phyloP scores from a whole-genome alignment of 306 rosid genomes.

The Medicago ruthenica region DNA sequence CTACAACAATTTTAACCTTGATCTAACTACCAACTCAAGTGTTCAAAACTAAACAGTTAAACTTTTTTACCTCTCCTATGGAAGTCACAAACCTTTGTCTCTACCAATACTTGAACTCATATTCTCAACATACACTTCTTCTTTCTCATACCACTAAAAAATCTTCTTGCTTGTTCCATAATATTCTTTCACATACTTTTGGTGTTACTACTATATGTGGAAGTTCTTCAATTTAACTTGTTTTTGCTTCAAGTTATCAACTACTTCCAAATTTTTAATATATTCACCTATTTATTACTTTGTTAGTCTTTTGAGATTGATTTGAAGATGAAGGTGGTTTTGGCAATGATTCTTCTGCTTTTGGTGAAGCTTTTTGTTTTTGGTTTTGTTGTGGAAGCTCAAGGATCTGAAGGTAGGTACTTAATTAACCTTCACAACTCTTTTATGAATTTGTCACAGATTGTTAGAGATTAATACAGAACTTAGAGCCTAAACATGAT shows the following conservation, averaged over 20 bases:
- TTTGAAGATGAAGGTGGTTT: constrained; percentile 67
- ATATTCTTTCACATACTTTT: constrained; percentile 58
- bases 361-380: constrained; percentile 62
- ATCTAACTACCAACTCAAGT: constrained; percentile 49
- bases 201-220: constrained; percentile 58
- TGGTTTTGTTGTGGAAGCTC: constrained; percentile 57
- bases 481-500: constrained; percentile 28
- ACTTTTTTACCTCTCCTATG: constrained; percentile 49
- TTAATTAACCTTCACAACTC: not conserved
- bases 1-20: constrained; percentile 45
- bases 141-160: not conserved
- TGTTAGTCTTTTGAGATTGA: constrained; percentile 45
- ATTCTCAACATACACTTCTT: constrained; percentile 42
- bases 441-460: not conserved
- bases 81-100: constrained; percentile 51
- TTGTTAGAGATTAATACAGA: constrained; percentile 3
- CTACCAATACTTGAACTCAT: constrained; percentile 44
- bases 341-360: constrained; percentile 52
- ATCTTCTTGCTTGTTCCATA: not conserved
- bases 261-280: constrained; percentile 41
- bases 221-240: constrained; percentile 54
- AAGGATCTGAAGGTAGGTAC: constrained; percentile 72
- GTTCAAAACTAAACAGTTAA: constrained; percentile 31
- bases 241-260: constrained; percentile 72
- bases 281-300: constrained; percentile 38